These are phyloP conservation scores for Theileria luwenshuni DNA, from an alignment of 169 alveolate genomes.

Conservation along the genomic window DNA sequence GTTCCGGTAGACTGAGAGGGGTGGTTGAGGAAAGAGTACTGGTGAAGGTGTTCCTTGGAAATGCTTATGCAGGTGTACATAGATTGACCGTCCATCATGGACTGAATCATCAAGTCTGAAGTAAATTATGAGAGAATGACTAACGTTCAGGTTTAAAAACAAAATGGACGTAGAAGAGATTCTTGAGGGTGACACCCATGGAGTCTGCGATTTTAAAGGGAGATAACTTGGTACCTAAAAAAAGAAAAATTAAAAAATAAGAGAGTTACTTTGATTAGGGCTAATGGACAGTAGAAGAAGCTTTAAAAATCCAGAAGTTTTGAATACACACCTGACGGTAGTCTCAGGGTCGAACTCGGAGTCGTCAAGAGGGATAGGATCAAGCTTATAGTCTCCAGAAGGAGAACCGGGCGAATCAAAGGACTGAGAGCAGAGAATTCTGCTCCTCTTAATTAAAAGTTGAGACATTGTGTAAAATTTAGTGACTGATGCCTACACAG, in stretches of 20 bases:
- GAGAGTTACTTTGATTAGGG: constrained; percentile 49
- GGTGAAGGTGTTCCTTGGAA: constrained; percentile 35
- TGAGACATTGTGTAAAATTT: constrained; percentile 26
- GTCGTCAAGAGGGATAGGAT: background rate
- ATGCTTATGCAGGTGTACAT: constrained; percentile 67
- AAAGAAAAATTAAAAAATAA: background rate
- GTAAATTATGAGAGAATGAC: constrained; percentile 4
- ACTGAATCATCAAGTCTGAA: constrained; percentile 58
- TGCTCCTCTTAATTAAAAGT: constrained; percentile 18
- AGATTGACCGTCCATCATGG: constrained; percentile 71
- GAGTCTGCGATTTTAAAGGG: constrained; percentile 14
- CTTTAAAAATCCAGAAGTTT: constrained; percentile 52
- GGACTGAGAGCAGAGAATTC: constrained; percentile 40
- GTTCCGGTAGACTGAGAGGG: constrained; percentile 13
- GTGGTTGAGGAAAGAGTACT: constrained; percentile 40
- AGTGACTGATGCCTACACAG: constrained; percentile 15
- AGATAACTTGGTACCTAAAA: constrained; percentile 36
- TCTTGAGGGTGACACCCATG: constrained; percentile 26
- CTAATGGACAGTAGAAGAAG: constrained; percentile 44
- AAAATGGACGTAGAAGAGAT: constrained; percentile 52
- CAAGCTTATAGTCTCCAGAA: background rate
- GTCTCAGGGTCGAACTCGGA: constrained; percentile 16
- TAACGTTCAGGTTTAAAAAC: constrained; percentile 52
- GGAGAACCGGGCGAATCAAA: constrained; percentile 11
- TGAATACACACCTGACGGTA: constrained; percentile 54